Conservation (phyloP, 2,329 filamentous ascomycete species). For the Xylariaceae sp. region DNA sequence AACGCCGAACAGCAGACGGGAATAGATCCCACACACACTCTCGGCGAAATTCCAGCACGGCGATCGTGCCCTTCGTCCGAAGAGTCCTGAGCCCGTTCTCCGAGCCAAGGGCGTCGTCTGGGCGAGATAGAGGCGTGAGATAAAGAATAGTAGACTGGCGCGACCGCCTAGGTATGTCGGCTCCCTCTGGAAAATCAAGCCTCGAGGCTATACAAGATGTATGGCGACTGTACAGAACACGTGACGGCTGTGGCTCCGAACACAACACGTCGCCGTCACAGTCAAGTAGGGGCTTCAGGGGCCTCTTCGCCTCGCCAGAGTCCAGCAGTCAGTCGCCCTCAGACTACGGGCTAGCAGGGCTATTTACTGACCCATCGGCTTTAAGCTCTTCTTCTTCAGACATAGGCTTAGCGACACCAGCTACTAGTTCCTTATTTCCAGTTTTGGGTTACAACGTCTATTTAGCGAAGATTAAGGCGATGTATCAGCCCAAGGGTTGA, state of each 20-base stretch:
- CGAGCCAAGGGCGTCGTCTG: slow-evolving; percentile 8
- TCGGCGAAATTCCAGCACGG: slow-evolving; percentile 8
- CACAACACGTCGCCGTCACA: slow-evolving; percentile 9
- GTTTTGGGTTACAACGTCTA: slow-evolving; percentile 19
- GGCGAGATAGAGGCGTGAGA: not conserved
- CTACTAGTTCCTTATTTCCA: slow-evolving; percentile 16
- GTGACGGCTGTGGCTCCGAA: not conserved
- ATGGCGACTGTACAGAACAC: no score
- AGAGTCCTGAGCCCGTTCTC: slow-evolving; percentile 24
- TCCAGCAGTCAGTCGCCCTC: slow-evolving; percentile 10
- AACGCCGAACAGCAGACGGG: no score
- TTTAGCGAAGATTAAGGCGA: slow-evolving; percentile 15
- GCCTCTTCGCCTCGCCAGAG: slow-evolving; percentile 6
- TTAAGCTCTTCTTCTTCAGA: no score
- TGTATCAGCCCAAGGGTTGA: slow-evolving; percentile 3
- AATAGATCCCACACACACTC: not conserved
- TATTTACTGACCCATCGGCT: no score
- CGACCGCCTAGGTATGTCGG: slow-evolving; percentile 13
- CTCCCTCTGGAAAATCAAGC: slow-evolving; percentile 11
- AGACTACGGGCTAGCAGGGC: slow-evolving; percentile 12
- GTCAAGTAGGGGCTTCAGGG: slow-evolving; percentile 10
- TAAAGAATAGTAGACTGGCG: slow-evolving; percentile 18
- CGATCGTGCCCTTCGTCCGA: slow-evolving; percentile 15
- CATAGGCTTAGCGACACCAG: slow-evolving; percentile 15
- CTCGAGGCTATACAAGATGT: no score